These are phyloP conservation scores for Tetrahymena thermophila DNA, from an alignment of 73 alveolate genomes.

Conservation along the genomic window DNA sequence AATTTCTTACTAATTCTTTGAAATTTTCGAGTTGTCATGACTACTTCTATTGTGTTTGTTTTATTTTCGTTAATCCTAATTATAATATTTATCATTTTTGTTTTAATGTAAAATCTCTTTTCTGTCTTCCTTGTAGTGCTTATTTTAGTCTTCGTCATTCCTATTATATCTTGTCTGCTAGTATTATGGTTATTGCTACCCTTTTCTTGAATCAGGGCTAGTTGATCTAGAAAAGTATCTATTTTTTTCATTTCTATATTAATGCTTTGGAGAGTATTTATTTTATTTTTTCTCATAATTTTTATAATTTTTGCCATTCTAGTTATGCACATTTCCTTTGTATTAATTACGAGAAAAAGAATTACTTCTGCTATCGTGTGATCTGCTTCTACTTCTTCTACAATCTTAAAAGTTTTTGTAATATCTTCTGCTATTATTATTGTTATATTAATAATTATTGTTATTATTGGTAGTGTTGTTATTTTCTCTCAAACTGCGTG, in stretches of 20 bases:
- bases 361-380: not conserved
- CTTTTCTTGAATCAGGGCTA: not conserved
- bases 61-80: not conserved
- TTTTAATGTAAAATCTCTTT: not conserved
- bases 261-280: not conserved
- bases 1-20: not conserved
- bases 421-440: not conserved
- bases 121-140: not conserved
- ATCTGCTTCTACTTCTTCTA: not conserved
- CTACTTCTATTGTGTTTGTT: not conserved
- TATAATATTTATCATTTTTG: not conserved
- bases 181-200: not conserved
- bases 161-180: not conserved
- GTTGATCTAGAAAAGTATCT: not conserved
- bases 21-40: not conserved
- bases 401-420: not conserved
- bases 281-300: not conserved
- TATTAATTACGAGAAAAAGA: not conserved
- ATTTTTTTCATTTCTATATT: not conserved
- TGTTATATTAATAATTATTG: not conserved
- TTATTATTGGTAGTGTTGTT: not conserved
- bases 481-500: not conserved
- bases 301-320: not conserved
- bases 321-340: not conserved
- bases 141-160: not conserved